Evolutionary conservation across 2,329 filamentous ascomycete species (phyloP).

Genomic region (Aspergillus awamori): DNA sequence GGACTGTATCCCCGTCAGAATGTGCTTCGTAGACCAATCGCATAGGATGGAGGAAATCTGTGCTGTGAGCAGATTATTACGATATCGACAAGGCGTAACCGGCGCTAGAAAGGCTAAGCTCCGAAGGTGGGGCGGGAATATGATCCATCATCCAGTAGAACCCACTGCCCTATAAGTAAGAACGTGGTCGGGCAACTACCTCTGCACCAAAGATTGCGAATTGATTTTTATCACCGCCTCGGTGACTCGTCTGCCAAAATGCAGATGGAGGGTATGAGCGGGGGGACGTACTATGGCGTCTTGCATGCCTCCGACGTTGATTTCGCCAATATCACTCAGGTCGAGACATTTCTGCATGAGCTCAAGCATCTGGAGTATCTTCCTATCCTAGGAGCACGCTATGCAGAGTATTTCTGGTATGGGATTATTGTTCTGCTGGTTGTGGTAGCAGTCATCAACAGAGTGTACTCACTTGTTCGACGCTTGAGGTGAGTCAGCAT

Average conservation of each 20-base stretch:
- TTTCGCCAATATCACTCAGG: background rate
- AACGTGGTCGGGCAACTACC: background rate
- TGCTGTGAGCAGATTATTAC: slow-evolving; percentile 5
- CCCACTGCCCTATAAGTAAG: background rate
- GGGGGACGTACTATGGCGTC: background rate
- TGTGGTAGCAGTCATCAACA: background rate
- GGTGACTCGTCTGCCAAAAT: background rate
- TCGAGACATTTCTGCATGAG: background rate
- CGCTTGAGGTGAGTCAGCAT: background rate
- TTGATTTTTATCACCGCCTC: background rate
- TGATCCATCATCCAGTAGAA: background rate
- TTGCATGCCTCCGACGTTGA: background rate
- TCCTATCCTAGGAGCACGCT: background rate
- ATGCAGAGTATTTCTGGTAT: slow-evolving; percentile 1
- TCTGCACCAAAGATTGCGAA: background rate
- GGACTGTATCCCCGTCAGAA: background rate
- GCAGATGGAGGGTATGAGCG: slow-evolving; percentile 1
- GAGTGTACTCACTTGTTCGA: background rate
- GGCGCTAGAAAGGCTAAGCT: slow-evolving; percentile 4
- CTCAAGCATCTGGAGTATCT: background rate
- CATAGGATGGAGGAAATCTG: background rate
- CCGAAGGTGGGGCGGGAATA: background rate
- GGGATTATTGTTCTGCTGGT: background rate
- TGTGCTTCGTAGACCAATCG: background rate
- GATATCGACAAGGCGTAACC: background rate